Conservation (phyloP, 1,139 yeast genomes). For the Candida sp. region DNA sequence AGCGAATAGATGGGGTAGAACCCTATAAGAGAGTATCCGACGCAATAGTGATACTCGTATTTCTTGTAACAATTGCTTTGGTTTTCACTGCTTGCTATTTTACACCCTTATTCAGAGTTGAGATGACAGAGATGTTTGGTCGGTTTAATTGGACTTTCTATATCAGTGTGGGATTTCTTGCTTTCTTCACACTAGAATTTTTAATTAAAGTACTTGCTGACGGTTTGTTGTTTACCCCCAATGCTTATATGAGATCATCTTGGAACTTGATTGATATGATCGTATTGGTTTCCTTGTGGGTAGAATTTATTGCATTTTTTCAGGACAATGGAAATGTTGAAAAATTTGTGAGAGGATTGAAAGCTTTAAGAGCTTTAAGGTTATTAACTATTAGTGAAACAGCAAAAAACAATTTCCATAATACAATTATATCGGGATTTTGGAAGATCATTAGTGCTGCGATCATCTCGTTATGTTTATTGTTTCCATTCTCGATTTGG, state of each 20-base stretch:
- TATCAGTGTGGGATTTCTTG: conserved; percentile 59
- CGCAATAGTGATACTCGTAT: conserved; percentile 51
- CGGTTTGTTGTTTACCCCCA: conserved; percentile 78
- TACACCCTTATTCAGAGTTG: conserved; percentile 69
- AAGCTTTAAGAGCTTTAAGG: conserved; percentile 85
- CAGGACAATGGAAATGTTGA: conserved; percentile 54
- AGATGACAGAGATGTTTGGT: conserved; percentile 19
- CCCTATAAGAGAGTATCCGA: conserved; percentile 55
- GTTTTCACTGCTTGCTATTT: conserved; percentile 75
- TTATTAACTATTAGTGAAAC: conserved; percentile 74
- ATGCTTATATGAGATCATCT: conserved; percentile 76
- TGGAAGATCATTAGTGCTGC: conserved; percentile 77
- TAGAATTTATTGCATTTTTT: conserved; percentile 65
- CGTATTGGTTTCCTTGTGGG: conserved; percentile 79
- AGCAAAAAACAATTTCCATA: conserved; percentile 77
- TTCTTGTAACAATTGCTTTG: conserved; percentile 61
- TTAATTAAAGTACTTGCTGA: conserved; percentile 78
- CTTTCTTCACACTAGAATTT: conserved; percentile 70
- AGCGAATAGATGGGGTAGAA: conserved; percentile 70
- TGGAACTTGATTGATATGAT: conserved; percentile 83
- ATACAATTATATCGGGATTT: conserved; percentile 78
- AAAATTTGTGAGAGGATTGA: conserved; percentile 73
- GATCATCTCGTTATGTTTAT: conserved; percentile 66
- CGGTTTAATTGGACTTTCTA: conserved; percentile 59
- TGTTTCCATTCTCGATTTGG: conserved; percentile 90